Evolutionary conservation across 1,284 basidiomycete species (phyloP).

Genomic region (Tilletia horrida): DNA sequence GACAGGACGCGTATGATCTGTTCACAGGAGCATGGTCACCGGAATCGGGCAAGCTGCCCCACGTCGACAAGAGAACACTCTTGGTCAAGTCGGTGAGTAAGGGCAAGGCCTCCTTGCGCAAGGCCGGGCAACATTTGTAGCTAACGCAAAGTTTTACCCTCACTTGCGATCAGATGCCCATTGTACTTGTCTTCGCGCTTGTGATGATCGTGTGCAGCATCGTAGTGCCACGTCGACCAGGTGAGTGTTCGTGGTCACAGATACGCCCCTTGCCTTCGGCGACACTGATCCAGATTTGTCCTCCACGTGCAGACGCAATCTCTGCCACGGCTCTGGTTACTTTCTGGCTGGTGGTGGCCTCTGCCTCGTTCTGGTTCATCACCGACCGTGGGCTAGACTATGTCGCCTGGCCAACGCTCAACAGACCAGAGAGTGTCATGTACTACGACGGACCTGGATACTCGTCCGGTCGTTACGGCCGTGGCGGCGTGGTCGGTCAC

Average conservation of each 20-base stretch:
- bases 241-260: not conserved
- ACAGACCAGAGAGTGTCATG: conserved; percentile 45
- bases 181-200: conserved; percentile 69
- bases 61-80: conserved; percentile 75
- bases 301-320: not conserved
- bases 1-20: conserved; percentile 71
- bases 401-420: conserved; percentile 52
- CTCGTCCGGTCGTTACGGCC: conserved; percentile 39
- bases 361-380: conserved; percentile 38
- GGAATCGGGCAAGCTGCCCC: conserved; percentile 63
- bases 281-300: not conserved
- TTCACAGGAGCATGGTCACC: conserved; percentile 81
- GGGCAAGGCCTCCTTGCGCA: too few relatives aligned
- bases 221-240: conserved; percentile 34
- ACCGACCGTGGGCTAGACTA: conserved; percentile 48
- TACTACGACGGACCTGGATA: conserved; percentile 52
- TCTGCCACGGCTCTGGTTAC: conserved; percentile 32
- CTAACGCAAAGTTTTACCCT: not conserved
- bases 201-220: conserved; percentile 65
- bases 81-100: conserved; percentile 69
- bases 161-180: conserved; percentile 74
- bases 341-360: conserved; percentile 34
- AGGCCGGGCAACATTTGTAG: not conserved
- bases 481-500: conserved; percentile 22
- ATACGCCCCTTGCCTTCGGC: not conserved